Conservation (phyloP, 2,329 filamentous ascomycete species). For the Talaromyces sp. region DNA sequence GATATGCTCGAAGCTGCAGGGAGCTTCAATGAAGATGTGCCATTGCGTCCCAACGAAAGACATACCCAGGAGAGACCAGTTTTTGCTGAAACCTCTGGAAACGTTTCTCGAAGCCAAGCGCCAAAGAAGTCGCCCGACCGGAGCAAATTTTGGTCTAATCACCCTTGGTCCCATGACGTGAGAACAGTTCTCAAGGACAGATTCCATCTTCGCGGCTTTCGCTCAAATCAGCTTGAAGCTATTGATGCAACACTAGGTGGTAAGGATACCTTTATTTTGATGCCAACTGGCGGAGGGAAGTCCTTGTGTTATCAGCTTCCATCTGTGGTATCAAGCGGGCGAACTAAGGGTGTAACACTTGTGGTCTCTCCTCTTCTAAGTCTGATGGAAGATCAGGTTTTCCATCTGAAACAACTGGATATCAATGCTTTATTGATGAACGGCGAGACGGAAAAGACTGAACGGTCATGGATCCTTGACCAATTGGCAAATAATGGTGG, state of each 20-base stretch:
- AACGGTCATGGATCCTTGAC: constrained; percentile 68
- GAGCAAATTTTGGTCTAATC: constrained; percentile 56
- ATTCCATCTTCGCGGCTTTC: constrained; percentile 84
- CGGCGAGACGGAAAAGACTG: constrained; percentile 66
- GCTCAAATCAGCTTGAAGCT: constrained; percentile 88
- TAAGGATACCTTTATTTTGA: constrained; percentile 90
- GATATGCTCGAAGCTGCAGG: constrained; percentile 50
- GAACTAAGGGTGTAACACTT: constrained; percentile 80
- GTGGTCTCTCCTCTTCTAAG: constrained; percentile 94
- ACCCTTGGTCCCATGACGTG: constrained; percentile 85
- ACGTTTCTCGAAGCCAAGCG: constrained; percentile 32
- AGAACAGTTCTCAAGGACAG: constrained; percentile 76
- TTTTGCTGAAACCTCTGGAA: constrained; percentile 48
- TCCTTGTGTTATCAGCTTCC: constrained; percentile 96
- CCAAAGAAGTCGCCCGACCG: constrained; percentile 37
- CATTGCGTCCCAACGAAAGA: constrained; percentile 15
- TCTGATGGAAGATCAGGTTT: constrained; percentile 95
- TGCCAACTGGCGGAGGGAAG: constrained; percentile 97
- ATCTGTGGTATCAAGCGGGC: constrained; percentile 77
- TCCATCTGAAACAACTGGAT: constrained; percentile 72
- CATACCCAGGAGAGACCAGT: constrained; percentile 33
- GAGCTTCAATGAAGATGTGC: constrained; percentile 35
- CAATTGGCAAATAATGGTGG: constrained; percentile 65
- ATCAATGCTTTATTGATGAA: constrained; percentile 84
- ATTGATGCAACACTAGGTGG: constrained; percentile 90